phyloP scores from a whole-genome alignment of 2,329 filamentous ascomycete genomes.

The Exophiala bonariae region DNA sequence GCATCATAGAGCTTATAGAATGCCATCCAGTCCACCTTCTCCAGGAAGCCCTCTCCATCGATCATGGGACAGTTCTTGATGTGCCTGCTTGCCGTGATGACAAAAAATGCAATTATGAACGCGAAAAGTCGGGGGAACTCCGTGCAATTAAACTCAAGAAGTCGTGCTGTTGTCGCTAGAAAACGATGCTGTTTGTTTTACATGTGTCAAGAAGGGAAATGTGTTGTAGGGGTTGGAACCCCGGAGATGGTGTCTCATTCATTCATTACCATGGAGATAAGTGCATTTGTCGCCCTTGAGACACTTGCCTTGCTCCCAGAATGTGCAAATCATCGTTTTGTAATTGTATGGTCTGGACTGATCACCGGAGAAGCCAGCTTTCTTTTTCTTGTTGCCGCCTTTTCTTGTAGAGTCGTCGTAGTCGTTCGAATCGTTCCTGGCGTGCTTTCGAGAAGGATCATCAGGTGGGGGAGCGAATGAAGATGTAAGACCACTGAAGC shows the following conservation, averaged over 20 bases:
- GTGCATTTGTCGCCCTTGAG: slow-evolving; percentile 54
- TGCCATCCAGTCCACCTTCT: too few species aligned
- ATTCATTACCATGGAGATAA: slow-evolving; percentile 45
- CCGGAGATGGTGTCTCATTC: not conserved
- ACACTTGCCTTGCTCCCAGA: slow-evolving; percentile 55
- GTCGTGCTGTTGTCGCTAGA: too few species aligned
- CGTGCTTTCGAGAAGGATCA: slow-evolving; percentile 21
- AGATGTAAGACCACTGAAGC: slow-evolving; percentile 18
- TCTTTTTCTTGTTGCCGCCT: slow-evolving; percentile 25
- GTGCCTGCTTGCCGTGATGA: too few species aligned
- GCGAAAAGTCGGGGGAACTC: too few species aligned
- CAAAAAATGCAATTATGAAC: too few species aligned
- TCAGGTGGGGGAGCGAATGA: slow-evolving; percentile 17
- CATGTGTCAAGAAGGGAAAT: too few species aligned
- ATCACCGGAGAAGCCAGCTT: slow-evolving; percentile 4
- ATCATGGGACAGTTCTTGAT: too few species aligned
- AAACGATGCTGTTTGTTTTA: too few species aligned
- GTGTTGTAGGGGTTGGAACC: too few species aligned
- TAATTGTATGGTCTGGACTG: slow-evolving; percentile 38
- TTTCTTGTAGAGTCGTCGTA: slow-evolving; percentile 23
- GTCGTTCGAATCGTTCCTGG: slow-evolving; percentile 20
- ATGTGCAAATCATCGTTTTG: slow-evolving; percentile 50
- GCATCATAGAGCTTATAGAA: too few species aligned
- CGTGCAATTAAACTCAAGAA: too few species aligned
- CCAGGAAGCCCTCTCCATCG: too few species aligned